phyloP scores from a whole-genome alignment of 1,284 basidiomycete genomes.

The Leccinum subrobustum region DNA sequence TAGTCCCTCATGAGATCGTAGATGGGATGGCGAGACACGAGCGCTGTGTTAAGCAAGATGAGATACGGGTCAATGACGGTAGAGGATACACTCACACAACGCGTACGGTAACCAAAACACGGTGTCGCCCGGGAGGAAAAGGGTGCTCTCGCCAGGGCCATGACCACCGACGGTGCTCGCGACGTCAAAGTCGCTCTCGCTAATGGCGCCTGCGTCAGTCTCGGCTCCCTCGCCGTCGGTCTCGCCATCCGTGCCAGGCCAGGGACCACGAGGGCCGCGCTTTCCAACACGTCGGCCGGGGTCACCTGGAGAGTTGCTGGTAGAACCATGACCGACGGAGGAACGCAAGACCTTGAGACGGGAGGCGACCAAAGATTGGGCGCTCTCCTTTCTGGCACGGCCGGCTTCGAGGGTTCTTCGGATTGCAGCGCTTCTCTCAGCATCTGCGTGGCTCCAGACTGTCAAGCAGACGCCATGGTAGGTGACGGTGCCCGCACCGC shows the following conservation, averaged over 20 bases:
- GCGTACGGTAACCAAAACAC: constrained; percentile 94
- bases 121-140: constrained; percentile 83
- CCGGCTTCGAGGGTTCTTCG: constrained; percentile 78
- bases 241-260: constrained; percentile 67
- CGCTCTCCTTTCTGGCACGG: constrained; percentile 74
- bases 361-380: constrained; percentile 65
- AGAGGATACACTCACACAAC: constrained; percentile 59
- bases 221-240: constrained; percentile 63
- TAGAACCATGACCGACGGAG: constrained; percentile 38
- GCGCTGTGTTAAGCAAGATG: constrained; percentile 44
- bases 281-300: constrained; percentile 56
- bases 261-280: constrained; percentile 62
- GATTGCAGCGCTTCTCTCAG: constrained; percentile 78
- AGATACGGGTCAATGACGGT: constrained; percentile 1
- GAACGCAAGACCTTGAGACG: constrained; percentile 64
- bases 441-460: constrained; percentile 92
- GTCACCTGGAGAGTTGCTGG: constrained; percentile 45
- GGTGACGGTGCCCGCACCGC: constrained; percentile 52
- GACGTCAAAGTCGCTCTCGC: constrained; percentile 80
- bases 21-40: constrained; percentile 88
- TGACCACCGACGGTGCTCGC: constrained; percentile 69
- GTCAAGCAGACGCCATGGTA: constrained; percentile 91
- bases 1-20: constrained; percentile 94
- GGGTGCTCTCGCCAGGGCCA: constrained; percentile 79
- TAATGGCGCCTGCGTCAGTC: constrained; percentile 71